phyloP scores from a whole-genome alignment of 2,329 filamentous ascomycete species.

The Aspergillus jensenii region DNA sequence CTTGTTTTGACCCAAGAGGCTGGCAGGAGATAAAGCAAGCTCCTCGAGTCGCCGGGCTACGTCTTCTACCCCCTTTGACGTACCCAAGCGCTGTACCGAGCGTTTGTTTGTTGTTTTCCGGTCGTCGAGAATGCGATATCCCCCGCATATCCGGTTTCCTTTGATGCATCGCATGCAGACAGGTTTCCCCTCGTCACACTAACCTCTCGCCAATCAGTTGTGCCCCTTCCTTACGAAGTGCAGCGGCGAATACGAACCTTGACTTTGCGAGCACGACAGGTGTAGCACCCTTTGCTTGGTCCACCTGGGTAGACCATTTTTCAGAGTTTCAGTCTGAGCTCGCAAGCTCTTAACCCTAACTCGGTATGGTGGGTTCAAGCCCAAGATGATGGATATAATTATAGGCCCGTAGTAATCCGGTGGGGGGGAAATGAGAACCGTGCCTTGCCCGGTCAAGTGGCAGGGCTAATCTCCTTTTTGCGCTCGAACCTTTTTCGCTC shows the following conservation, averaged over 20 bases:
- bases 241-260: not conserved
- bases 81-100: not conserved
- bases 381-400: not conserved
- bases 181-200: constrained; percentile 7
- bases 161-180: constrained; percentile 7
- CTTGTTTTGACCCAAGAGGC: not conserved
- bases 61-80: not conserved
- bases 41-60: not conserved
- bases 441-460: no score
- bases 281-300: constrained; percentile 9
- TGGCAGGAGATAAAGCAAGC: not conserved
- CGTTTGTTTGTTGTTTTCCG: not conserved
- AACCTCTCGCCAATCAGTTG: not conserved
- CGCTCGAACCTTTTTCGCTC: not conserved
- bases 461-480: not conserved
- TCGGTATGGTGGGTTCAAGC: not conserved
- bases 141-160: constrained; percentile 5
- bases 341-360: not conserved
- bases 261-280: constrained; percentile 11
- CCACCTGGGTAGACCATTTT: constrained; percentile 11
- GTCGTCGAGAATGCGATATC: constrained; percentile 5
- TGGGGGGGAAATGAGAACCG: no score
- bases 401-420: not conserved
- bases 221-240: not conserved
- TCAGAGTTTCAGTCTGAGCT: not conserved